Base-by-base conservation (phyloP, 2,329 filamentous ascomycete genomes). In the Fusarium chlamydosporum region DNA sequence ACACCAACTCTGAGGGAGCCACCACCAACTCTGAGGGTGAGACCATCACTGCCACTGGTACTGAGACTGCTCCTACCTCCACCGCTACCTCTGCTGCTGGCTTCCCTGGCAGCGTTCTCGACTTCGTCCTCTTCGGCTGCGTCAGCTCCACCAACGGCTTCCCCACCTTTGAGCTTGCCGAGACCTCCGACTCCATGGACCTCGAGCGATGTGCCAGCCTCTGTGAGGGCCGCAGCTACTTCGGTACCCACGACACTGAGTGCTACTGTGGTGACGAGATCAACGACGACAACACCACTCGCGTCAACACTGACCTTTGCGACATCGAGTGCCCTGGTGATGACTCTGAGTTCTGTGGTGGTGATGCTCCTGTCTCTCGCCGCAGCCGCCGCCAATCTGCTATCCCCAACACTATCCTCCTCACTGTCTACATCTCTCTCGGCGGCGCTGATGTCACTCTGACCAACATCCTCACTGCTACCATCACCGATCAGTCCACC, bases 91-190 rank as follows among this genome's bases (percentile, higher is more conserved):
- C 60, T 7, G 47, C 56, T 42, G 3, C 61, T 45, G 26, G 63
- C 40, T 62, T 74, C 61, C 75, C 76, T 8, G 23, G 38, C 4
- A 15, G 27, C 6, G 40, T 73, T 4, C 58, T 55, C 7, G 62
- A 68, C 56, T 77, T 75, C 59, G 45, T 56, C 20, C 53, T 74
- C 38, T 67, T 69, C 29, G 77, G 76, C 46, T 79, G 77, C 55
- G 64, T 70, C 37, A 45, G 51, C 15, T 76, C 73, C 4, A 18
- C 43, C 2, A 53, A 41, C 0, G 67, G 61, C 7, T 76, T 75
- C 63, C 69, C 72, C 8, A 68, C 59, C n/a, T 77, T 78, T 11
- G 37, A 58, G 18, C 65, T 66, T 26, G 27, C 61, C 4, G 59
- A 62, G 2, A 20, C 61, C 3, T 62, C 61, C 6, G 38, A 33